phyloP scores from a whole-genome alignment of 2,329 filamentous ascomycete species.

The Amphichorda felina region DNA sequence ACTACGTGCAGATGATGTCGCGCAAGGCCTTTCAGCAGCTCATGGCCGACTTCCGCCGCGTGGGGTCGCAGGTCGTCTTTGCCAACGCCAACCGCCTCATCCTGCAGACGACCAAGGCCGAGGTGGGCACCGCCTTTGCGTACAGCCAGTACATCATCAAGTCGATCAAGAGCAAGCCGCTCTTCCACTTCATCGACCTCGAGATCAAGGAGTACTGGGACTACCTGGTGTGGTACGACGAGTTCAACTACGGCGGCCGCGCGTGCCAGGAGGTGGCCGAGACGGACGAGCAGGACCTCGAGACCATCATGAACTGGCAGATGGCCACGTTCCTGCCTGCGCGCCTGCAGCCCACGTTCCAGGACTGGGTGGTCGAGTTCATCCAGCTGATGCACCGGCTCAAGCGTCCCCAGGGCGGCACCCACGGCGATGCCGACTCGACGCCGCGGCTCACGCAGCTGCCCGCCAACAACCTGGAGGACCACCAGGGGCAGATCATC shows the following conservation, averaged over 20 bases:
- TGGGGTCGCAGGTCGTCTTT: slow-evolving; percentile 93
- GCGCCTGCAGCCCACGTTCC: slow-evolving; percentile 72
- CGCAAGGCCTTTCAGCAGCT: slow-evolving; percentile 94
- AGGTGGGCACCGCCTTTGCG: slow-evolving; percentile 91
- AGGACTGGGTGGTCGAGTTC: slow-evolving; percentile 90
- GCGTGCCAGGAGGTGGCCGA: slow-evolving; percentile 76
- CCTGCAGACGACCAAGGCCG: slow-evolving; percentile 89
- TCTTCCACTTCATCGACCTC: slow-evolving; percentile 95
- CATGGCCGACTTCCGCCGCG: slow-evolving; percentile 90
- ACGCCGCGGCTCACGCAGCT: slow-evolving; percentile 48
- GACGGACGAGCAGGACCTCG: slow-evolving; percentile 58
- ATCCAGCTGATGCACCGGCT: slow-evolving; percentile 85
- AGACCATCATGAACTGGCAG: slow-evolving; percentile 98
- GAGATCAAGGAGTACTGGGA: slow-evolving; percentile 99
- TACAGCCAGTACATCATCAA: slow-evolving; percentile 98
- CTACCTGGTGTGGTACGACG: slow-evolving; percentile 96
- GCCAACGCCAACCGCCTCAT: slow-evolving; percentile 82
- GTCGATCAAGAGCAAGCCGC: slow-evolving; percentile 86
- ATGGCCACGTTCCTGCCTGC: slow-evolving; percentile 78
- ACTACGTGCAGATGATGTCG: slow-evolving; percentile 98
- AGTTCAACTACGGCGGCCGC: slow-evolving; percentile 97
- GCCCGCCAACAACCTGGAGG: slow-evolving; percentile 41
- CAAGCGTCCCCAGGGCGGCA: slow-evolving; percentile 54
- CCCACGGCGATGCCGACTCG: slow-evolving; percentile 30
- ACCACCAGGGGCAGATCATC: slow-evolving; percentile 48